Evolutionary conservation across 352 stramenopile genomes (phyloP), one percentile per base, ranked within the genome.

Genomic region (Lagenidium giganteum): DNA sequence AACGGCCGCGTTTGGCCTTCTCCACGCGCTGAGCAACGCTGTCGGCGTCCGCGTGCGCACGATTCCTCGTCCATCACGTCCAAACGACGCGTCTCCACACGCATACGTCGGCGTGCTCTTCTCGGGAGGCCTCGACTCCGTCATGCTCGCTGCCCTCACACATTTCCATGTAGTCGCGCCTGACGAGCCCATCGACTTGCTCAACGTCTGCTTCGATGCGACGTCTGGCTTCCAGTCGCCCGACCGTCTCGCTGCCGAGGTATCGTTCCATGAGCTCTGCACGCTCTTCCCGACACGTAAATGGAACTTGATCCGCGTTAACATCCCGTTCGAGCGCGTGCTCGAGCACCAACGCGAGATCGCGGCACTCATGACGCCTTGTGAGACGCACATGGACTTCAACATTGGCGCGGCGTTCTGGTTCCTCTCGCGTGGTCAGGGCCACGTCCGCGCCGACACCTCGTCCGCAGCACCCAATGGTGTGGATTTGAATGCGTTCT

Each of bases 371-470:
- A 87, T 98, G 48, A 35, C 60, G 43, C 87, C 95, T 18, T 83
- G 91, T 29, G 72, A 83, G 11, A 96, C 83, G 3, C 86, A 96
- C 38, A 99, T 99, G 96, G 95, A 98, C 70, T 96, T 99, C 31
- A 98, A 98, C 62, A 98, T 99, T 56, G 95, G 71, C 12, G 77
- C 81, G 1, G 96, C 95, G 20, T 92, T 99, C 51, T 98, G 87
- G 86, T 98, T 98, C 64, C 90, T 96, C 18, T 77, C 89, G 27
- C 66, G 75, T 26, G 93, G 87, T 13, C 30, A 49, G 3, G 80
- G 84, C 24, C 42, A 51, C 16, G 20, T 83, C 31, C 47, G 37
- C 24, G 29, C 23, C 38, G 54, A 31, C 17, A 23, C 51, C 17
- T 11, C 35, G 0, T 16, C 16, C 13, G n/a, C 13, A 8, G 8